Evolutionary conservation across 2,329 filamentous ascomycete genomes (phyloP), one percentile per base, ranked within the genome.

Genomic region (Apiospora malaysiana): DNA sequence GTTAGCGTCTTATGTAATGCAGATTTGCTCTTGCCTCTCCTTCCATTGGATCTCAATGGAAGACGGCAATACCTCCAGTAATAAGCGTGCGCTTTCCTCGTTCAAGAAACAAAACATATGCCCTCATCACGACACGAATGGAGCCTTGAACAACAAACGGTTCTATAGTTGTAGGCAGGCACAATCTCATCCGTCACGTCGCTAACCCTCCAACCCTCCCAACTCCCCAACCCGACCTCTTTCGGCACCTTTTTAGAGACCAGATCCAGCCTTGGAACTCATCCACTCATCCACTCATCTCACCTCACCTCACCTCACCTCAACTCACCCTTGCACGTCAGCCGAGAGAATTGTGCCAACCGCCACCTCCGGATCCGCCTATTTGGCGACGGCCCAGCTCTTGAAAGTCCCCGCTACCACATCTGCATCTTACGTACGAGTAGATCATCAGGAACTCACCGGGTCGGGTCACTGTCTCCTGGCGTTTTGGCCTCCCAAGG

Each of bases 1-100:
- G n/a, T n/a, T n/a, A 56, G 49, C 25, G 27, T 59, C 51, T 59
- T 59, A 56, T 32, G 27, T 59, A 37, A 37, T 59, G 16, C 51
- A 56, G 25, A 56, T 56, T 59, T 37, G 51, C 51, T 59, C n/a
- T n/a, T n/a, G n/a, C n/a, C n/a, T n/a, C n/a, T n/a, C n/a, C n/a
- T n/a, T n/a, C n/a, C n/a, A n/a, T n/a, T n/a, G n/a, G n/a, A n/a
- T n/a, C n/a, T n/a, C n/a, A n/a, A n/a, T 51, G 49, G 27, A 51
- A 14, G 49, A 51, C 23, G 21, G 49, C 23, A 25, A 27, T 6
- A 25, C 49, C 27, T 56, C n/a, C n/a, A n/a, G n/a, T n/a, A n/a
- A n/a, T n/a, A 32, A 32, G 6, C 32, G 32, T 32, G 32, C 32
- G 25, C 49, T 8, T 25, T 18, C 49, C 18, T 25, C 25, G 25